Conservation (phyloP, 2,329 filamentous ascomycete species). For the Scytalidium sp. region DNA sequence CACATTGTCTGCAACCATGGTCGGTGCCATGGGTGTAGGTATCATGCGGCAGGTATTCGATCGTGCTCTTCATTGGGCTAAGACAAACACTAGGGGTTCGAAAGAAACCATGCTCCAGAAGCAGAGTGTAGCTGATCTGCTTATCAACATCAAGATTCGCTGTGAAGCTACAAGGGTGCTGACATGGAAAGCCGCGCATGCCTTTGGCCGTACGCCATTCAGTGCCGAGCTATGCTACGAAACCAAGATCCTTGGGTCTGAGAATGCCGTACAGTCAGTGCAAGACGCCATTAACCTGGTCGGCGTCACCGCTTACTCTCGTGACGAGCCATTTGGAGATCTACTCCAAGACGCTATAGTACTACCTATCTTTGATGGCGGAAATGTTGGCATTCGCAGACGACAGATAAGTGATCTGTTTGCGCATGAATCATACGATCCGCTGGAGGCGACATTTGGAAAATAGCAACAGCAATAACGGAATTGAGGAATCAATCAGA, state of each 20-base stretch:
- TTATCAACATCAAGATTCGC: slow-evolving; percentile 50
- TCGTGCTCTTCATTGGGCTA: slow-evolving; percentile 46
- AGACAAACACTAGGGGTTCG: slow-evolving; percentile 42
- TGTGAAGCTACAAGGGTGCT: slow-evolving; percentile 41
- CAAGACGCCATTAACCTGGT: slow-evolving; percentile 49
- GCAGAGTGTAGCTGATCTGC: slow-evolving; percentile 48
- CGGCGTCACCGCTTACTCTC: slow-evolving; percentile 34
- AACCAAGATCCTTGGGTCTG: slow-evolving; percentile 50
- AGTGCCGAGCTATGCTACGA: slow-evolving; percentile 44
- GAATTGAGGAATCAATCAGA: too few species aligned
- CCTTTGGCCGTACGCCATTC: slow-evolving; percentile 27
- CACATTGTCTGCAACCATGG: slow-evolving; percentile 37
- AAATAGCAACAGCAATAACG: too few species aligned
- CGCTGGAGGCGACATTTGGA: slow-evolving; percentile 38
- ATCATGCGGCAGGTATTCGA: slow-evolving; percentile 53
- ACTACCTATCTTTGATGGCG: slow-evolving; percentile 50
- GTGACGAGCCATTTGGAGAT: slow-evolving; percentile 27
- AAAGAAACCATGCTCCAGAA: slow-evolving; percentile 41
- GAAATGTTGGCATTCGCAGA: slow-evolving; percentile 50
- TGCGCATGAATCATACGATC: slow-evolving; percentile 39
- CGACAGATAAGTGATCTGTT: slow-evolving; percentile 45
- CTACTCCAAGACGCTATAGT: slow-evolving; percentile 43
- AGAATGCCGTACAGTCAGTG: slow-evolving; percentile 44
- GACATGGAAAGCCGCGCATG: slow-evolving; percentile 49
- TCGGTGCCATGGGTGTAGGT: slow-evolving; percentile 52